Evolutionary conservation across 179 eudicot species (phyloP), one percentile per base, ranked within the genome.

Genomic region (Sideroxylon spinosum): DNA sequence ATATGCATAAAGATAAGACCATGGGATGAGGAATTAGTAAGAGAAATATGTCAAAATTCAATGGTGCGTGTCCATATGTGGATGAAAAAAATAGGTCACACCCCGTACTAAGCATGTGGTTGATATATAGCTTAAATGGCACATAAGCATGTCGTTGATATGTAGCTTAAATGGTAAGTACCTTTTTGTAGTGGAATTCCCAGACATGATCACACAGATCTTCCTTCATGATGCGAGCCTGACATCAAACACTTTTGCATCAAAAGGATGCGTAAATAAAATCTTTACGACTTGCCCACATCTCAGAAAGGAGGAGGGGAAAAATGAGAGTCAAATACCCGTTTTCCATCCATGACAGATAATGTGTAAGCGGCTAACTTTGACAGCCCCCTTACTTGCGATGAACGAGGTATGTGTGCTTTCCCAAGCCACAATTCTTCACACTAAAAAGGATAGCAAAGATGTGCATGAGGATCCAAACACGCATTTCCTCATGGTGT

Each of bases 181-280:
- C 96, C 96, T 84, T 78, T 23, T 83, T 85, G 66, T 89, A 94
- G 75, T 88, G 98, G 71, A 92, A 94, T 60, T 87, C 88, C 98
- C 98, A 94, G 61, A 71, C 86, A 80, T 93, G 98, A 65, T 91
- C 96, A 16, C 93, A 91, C 19, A 93, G 92, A 83, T 95, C 98
- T 28, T 93, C 90, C 81, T 84, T 86, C 78, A 76, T 88, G 80
- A 95, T 93, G 76, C 97, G 89, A 28, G 62, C 86, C 97, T 94
- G 78, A 50, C 17, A 72, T 57, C 2, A 73, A 29, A 1, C 78
- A 71, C 9, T 73, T 49, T 8, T 16, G 22, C 6, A 7, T 73
- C 57, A 74, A 44, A 25, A 32, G 28, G 26, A 66, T 68, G 46
- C 59, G 16, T 11, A 37, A 77, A 53, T 29, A 63, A 32, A 28